phyloP scores from a whole-genome alignment of 2,329 filamentous ascomycete genomes.

The Aureobasidium sp. region DNA sequence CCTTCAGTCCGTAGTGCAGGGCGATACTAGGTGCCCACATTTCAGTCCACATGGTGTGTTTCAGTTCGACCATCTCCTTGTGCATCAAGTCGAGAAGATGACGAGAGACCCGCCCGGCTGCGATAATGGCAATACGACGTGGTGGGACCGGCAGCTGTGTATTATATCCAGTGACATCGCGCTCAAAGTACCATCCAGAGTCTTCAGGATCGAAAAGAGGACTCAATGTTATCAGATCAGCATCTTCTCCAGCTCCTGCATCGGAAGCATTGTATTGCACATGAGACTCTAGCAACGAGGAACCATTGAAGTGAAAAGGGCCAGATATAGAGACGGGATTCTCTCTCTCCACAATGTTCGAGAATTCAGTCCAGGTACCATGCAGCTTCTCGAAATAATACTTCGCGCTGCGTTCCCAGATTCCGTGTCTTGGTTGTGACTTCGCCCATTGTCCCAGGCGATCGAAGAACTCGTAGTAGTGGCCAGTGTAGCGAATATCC shows the following conservation, averaged over 20 bases:
- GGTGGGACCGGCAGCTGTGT: background rate
- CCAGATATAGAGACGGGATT: constrained; percentile 57
- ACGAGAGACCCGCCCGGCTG: background rate
- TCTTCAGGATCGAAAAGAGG: background rate
- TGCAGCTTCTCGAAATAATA: constrained; percentile 65
- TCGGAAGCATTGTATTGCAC: constrained; percentile 57
- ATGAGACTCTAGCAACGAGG: constrained; percentile 48
- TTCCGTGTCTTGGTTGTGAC: constrained; percentile 60
- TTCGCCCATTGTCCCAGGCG: constrained; percentile 57
- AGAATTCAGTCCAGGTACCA: constrained; percentile 60
- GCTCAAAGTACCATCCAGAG: background rate
- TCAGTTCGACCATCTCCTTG: background rate
- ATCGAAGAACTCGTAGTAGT: constrained; percentile 74
- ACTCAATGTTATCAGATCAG: background rate
- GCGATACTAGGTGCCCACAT: background rate
- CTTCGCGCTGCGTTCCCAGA: constrained; percentile 67
- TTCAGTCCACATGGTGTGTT: background rate
- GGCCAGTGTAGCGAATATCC: constrained; percentile 71
- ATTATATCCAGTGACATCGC: background rate
- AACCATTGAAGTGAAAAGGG: constrained; percentile 37
- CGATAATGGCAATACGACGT: background rate
- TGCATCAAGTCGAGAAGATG: background rate
- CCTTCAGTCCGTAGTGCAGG: constrained; percentile 1
- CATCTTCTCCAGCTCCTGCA: constrained; percentile 17
- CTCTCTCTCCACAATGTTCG: constrained; percentile 54